These are phyloP conservation scores for Tricholoma bakamatsutake DNA, from an alignment of 768 basidiomycete species.

Conservation along the genomic window DNA sequence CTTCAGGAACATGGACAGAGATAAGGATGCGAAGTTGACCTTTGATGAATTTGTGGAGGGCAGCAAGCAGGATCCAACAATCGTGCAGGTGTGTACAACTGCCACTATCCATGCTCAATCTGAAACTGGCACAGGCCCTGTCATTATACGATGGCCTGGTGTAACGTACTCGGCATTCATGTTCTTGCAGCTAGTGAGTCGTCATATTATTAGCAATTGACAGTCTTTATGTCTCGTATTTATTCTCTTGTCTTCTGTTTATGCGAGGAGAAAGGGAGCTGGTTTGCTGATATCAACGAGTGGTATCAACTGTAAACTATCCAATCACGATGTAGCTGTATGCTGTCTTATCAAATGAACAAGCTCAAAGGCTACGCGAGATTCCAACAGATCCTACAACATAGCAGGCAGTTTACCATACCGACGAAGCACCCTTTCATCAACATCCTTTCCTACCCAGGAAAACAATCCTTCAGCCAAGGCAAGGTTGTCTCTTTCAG, in stretches of 20 bases:
- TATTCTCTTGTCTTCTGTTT: neutral
- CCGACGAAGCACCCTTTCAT: constrained; percentile 68
- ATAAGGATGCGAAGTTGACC: constrained; percentile 89
- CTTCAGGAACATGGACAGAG: constrained; percentile 93
- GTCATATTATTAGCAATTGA: neutral
- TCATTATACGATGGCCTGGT: constrained; percentile 95
- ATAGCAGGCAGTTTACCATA: constrained; percentile 56
- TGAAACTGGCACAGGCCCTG: constrained; percentile 55
- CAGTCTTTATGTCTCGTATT: neutral
- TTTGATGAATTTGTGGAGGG: constrained; percentile 98
- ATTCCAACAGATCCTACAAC: constrained; percentile 16
- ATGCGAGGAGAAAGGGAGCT: neutral
- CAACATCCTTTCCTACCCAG: constrained; percentile 81
- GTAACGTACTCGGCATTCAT: constrained; percentile 28
- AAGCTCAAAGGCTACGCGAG: neutral
- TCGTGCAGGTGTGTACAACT: constrained; percentile 70
- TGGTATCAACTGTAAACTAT: neutral
- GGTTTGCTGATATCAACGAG: neutral
- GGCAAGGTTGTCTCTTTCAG: constrained; percentile 88
- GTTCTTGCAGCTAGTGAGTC: neutral
- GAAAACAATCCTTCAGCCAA: constrained; percentile 81
- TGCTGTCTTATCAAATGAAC: neutral
- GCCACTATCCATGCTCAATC: neutral
- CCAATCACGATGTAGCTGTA: constrained; percentile 26
- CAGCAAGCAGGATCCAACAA: constrained; percentile 97